Evolutionary conservation across 306 rosid species (phyloP), one percentile per base, ranked within the genome.

Genomic region (Inga laurina): DNA sequence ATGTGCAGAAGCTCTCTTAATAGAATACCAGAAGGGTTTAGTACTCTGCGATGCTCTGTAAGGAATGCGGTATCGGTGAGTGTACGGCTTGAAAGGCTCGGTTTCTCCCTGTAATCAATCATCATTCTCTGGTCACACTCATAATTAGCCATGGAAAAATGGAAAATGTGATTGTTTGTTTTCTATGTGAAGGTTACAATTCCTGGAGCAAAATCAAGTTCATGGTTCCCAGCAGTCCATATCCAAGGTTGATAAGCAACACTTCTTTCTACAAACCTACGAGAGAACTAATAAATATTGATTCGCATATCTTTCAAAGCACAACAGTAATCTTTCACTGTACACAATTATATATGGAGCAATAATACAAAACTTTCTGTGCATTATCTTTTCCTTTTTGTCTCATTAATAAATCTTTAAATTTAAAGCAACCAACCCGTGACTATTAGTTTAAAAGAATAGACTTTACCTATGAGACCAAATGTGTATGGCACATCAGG

Each of bases 191-290:
- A 41, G 44, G 91, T 91, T 81, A 93, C 99, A 52, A 95, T 84
- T 83, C 90, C 85, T 24, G 97, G 97, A 59, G 45, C 91, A 84
- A 85, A 93, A 86, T 91, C 94, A 71, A 95, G 35, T 84, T 93
- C 99, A 83, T 95, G 98, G 84, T 95, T 95, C 54, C 98, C 99
- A 37, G 93, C 89, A 11, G 98, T 93, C 97, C 99, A 95, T 83
- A 95, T 92, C 99, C 99, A 96, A 19, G 99, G 98, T 85, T 96
- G 98, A 92, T 92, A 96, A 74, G 99, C 99, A 79, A 9, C 67
- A 64, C 96, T 92, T 88, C 99, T 92, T 91, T 96, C 98, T 4
- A 56, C 15, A 11, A 93, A 93, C 75, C 98, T 27, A 27, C 30
- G 30, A 27, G 30, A 27, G 30, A 27, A 27, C 30, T 27, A 27